Conservation (phyloP, 2,329 filamentous ascomycete genomes). For the Botryotinia globosa region DNA sequence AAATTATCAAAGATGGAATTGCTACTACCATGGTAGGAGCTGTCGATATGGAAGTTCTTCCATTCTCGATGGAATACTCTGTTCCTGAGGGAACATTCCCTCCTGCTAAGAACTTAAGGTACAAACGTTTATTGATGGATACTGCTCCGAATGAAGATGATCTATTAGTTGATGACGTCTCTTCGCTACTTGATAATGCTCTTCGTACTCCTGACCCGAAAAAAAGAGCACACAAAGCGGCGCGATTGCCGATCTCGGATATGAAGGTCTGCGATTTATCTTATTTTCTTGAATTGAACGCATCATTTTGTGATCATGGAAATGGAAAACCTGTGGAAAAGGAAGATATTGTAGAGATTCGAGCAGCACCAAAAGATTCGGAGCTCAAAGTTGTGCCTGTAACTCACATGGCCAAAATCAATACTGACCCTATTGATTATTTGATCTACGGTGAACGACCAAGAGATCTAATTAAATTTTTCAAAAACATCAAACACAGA, state of each 20-base stretch:
- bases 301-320: background rate
- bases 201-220: background rate
- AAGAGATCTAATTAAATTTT: background rate
- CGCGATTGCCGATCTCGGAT: slow-evolving; percentile 1
- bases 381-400: background rate
- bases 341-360: background rate
- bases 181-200: background rate
- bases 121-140: slow-evolving; percentile 2
- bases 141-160: background rate
- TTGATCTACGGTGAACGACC: slow-evolving; percentile 8
- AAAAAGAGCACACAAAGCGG: background rate
- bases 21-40: slow-evolving; percentile 5
- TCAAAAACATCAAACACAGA: slow-evolving; percentile 8
- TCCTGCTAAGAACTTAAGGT: background rate
- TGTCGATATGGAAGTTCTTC: slow-evolving; percentile 8
- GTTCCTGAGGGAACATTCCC: background rate
- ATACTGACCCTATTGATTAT: slow-evolving; percentile 3
- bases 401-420: background rate
- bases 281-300: slow-evolving; percentile 4
- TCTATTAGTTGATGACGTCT: background rate
- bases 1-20: background rate
- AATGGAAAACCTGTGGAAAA: background rate
- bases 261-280: slow-evolving; percentile 1
- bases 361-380: background rate
- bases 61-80: slow-evolving; percentile 3